Evolutionary conservation across 495 filamentous ascomycete genomes (phyloP).

Genomic region (Neurospora sp.): DNA sequence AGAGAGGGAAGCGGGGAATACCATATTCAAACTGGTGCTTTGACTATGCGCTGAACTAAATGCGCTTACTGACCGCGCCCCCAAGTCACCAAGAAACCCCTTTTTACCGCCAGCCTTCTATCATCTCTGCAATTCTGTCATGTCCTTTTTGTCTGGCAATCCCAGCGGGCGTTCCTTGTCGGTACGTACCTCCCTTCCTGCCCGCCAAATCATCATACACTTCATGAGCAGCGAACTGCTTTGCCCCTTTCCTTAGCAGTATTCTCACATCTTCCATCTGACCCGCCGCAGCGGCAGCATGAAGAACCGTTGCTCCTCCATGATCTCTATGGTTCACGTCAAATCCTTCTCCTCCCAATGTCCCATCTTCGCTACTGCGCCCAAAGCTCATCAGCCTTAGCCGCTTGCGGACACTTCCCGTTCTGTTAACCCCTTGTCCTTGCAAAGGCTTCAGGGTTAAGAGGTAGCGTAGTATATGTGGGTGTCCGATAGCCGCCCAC

Average conservation of each 20-base stretch:
- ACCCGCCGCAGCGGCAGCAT: conserved; percentile 5
- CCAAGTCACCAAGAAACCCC: neutral
- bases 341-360: neutral
- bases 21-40: neutral
- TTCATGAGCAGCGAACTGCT: conserved; percentile 4
- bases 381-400: neutral
- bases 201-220: conserved; percentile 3
- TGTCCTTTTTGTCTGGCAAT: conserved; percentile 7
- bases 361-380: neutral
- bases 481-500: neutral
- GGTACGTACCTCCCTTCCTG: neutral
- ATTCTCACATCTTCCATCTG: conserved; percentile 3
- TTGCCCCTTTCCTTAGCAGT: conserved; percentile 8
- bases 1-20: neutral
- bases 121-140: neutral
- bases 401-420: neutral
- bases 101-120: conserved; percentile 3
- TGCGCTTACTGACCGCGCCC: neutral
- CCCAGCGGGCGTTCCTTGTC: conserved; percentile 8
- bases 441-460: neutral
- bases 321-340: conserved; percentile 11
- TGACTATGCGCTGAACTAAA: neutral
- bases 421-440: neutral
- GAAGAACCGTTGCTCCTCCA: conserved; percentile 9
- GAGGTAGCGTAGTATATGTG: conserved; percentile 3